These are phyloP conservation scores for Lenwebbia sp. DNA, from an alignment of 345 rosid species.

Conservation along the genomic window DNA sequence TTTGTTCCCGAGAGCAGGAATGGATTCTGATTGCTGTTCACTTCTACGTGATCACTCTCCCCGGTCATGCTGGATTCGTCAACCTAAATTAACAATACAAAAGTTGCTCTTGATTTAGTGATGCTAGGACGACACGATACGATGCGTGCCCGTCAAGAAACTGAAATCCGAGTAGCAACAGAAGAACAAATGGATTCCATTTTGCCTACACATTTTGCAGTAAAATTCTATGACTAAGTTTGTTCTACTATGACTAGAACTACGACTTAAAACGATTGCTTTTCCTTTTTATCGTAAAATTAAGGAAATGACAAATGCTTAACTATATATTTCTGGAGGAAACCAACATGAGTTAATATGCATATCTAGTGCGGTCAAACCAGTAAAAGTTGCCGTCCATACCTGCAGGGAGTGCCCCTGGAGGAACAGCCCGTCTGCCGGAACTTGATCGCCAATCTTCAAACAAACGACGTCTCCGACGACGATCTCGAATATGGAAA, in stretches of 20 bases:
- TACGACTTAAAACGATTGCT: background rate
- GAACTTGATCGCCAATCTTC: constrained; percentile 57
- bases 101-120: background rate
- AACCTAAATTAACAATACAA: background rate
- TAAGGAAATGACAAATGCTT: background rate
- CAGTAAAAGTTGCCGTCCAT: background rate
- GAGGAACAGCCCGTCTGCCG: constrained; percentile 52
- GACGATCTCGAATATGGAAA: constrained; percentile 49
- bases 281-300: background rate
- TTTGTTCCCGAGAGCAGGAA: constrained; percentile 52
- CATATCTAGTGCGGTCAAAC: background rate
- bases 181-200: background rate
- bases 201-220: too few relatives aligned
- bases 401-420: constrained; percentile 30
- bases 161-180: too few relatives aligned
- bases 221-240: background rate
- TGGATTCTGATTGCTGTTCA: constrained; percentile 21
- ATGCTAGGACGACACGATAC: background rate
- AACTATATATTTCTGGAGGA: background rate
- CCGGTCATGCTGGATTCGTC: constrained; percentile 61
- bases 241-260: background rate
- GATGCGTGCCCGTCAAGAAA: background rate
- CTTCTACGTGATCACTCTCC: constrained; percentile 42
- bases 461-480: constrained; percentile 50
- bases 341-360: background rate